These are phyloP conservation scores for Erythrophleum fordii DNA, from an alignment of 306 rosid genomes.

Conservation along the genomic window DNA sequence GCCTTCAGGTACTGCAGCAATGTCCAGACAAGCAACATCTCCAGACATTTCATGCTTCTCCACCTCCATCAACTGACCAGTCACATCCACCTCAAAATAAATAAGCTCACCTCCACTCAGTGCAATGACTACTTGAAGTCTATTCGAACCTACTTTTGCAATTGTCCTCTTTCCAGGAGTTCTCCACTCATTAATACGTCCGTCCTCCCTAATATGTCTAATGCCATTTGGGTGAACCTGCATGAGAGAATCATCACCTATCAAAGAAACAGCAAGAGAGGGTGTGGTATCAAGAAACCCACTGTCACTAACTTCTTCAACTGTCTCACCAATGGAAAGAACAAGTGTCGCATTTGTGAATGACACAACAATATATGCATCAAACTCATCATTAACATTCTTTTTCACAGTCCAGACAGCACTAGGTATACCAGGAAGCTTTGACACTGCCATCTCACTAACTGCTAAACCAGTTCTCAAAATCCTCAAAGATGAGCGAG, in stretches of 20 bases:
- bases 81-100: slow-evolving; percentile 93
- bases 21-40: slow-evolving; percentile 93
- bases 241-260: slow-evolving; percentile 98
- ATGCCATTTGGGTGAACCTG: slow-evolving; percentile 99
- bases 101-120: slow-evolving; percentile 94
- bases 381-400: slow-evolving; percentile 89
- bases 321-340: slow-evolving; percentile 98
- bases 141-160: slow-evolving; percentile 86
- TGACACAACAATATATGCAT: slow-evolving; percentile 94
- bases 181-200: slow-evolving; percentile 97
- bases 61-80: slow-evolving; percentile 95
- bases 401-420: slow-evolving; percentile 99
- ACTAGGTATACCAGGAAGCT: slow-evolving; percentile 93
- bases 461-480: slow-evolving; percentile 96
- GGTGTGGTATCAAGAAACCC: slow-evolving; percentile 97
- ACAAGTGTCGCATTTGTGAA: slow-evolving; percentile 93
- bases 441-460: slow-evolving; percentile 99
- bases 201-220: slow-evolving; percentile 98
- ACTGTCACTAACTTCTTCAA: slow-evolving; percentile 95
- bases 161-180: slow-evolving; percentile 97
- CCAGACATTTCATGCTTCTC: slow-evolving; percentile 98
- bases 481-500: slow-evolving; percentile 92
- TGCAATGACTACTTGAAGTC: slow-evolving; percentile 97
- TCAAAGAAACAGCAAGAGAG: slow-evolving; percentile 93
- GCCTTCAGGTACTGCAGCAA: slow-evolving; percentile 97